These are phyloP conservation scores for Croton laevigatus DNA, from an alignment of 441 rosid species.

Conservation along the genomic window DNA sequence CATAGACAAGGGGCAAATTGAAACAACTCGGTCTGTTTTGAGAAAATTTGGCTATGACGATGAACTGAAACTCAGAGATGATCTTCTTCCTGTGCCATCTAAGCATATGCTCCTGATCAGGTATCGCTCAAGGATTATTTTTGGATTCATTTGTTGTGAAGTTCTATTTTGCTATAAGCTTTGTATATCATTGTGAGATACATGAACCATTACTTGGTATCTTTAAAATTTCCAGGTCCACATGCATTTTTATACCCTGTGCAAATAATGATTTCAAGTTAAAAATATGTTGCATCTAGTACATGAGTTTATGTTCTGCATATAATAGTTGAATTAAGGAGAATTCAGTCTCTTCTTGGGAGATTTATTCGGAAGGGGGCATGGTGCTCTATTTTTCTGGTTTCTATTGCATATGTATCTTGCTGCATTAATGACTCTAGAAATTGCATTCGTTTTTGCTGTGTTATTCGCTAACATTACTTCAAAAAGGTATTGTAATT, in stretches of 20 bases:
- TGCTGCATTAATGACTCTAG: neutral
- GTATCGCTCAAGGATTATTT: constrained; percentile 27
- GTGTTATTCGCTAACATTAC: neutral
- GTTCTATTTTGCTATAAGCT: neutral
- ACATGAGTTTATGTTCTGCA: no score
- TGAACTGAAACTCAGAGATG: constrained; percentile 65
- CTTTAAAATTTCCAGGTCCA: neutral
- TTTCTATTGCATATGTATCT: neutral
- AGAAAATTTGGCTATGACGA: constrained; percentile 79
- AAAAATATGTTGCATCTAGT: constrained; percentile 2
- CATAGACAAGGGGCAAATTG: constrained; percentile 84
- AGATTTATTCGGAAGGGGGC: neutral
- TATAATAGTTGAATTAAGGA: constrained; percentile 4
- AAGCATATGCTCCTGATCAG: constrained; percentile 76
- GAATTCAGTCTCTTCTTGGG: neutral
- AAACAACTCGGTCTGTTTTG: constrained; percentile 87
- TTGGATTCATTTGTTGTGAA: constrained; percentile 5
- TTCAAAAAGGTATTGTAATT: neutral
- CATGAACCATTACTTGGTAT: neutral
- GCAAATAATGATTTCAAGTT: neutral
- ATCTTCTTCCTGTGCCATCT: constrained; percentile 61
- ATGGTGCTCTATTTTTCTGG: neutral
- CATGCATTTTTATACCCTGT: no score
- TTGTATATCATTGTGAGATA: neutral
- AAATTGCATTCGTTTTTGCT: constrained; percentile 4